Percentiles rank a stretch among this genome's conserved stretches.
Conservation (phyloP, 345 rosid genomes). For the Linum tenue region DNA sequence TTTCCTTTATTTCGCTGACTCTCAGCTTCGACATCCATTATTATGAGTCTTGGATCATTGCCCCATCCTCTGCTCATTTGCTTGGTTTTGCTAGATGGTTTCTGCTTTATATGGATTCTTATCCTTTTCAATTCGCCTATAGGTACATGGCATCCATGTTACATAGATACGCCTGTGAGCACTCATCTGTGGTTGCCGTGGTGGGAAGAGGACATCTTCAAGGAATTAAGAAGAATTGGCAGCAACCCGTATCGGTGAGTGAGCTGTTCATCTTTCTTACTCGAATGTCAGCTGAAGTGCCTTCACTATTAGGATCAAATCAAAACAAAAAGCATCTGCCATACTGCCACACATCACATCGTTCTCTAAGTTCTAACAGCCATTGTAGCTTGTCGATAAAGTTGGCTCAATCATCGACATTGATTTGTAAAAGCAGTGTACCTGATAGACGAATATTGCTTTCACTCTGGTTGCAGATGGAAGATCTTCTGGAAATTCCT, state of each 20-base stretch:
- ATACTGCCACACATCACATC: no score
- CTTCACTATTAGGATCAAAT: neutral
- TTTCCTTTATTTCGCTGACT: no score
- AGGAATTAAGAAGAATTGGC: slow-evolving; percentile 84
- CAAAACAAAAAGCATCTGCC: neutral
- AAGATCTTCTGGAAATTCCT: slow-evolving; percentile 6
- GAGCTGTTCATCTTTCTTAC: neutral
- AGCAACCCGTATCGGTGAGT: slow-evolving; percentile 66
- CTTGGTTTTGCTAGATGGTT: neutral
- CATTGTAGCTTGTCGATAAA: no score
- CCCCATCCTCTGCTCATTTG: neutral
- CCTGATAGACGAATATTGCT: no score
- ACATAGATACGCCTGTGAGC: slow-evolving; percentile 60
- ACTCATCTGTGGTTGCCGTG: slow-evolving; percentile 79
- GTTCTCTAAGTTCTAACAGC: no score
- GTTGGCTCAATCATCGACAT: no score
- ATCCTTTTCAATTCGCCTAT: slow-evolving; percentile 6
- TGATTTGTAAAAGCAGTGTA: no score
- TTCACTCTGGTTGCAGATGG: slow-evolving; percentile 3
- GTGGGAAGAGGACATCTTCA: slow-evolving; percentile 96
- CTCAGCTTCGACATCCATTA: no score
- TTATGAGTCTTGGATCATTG: no score
- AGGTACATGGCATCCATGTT: slow-evolving; percentile 86
- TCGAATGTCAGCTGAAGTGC: neutral
- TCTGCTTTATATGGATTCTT: neutral